These are phyloP conservation scores for Cryptococcus sp. DNA, from an alignment of 1,284 basidiomycete species.

Conservation along the genomic window DNA sequence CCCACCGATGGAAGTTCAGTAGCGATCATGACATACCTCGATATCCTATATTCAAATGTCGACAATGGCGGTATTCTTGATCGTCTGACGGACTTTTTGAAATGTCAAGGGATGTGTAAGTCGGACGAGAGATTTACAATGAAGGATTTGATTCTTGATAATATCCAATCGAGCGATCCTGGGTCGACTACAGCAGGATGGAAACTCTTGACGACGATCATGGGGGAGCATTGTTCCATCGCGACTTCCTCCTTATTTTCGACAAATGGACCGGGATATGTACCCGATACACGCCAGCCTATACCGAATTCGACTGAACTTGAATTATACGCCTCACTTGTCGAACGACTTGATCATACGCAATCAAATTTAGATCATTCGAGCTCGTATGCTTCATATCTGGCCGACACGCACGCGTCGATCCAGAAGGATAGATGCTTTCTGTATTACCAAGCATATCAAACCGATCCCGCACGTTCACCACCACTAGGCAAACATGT, in stretches of 20 bases:
- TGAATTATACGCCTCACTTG: slow-evolving; percentile 71
- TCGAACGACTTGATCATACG: slow-evolving; percentile 71
- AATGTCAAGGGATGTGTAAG: slow-evolving; percentile 6
- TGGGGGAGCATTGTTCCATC: slow-evolving; percentile 67
- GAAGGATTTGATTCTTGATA: slow-evolving; percentile 77
- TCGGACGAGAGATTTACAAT: slow-evolving; percentile 71
- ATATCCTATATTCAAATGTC: slow-evolving; percentile 75
- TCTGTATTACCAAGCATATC: slow-evolving; percentile 9
- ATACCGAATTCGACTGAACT: too few species aligned
- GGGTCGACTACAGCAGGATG: slow-evolving; percentile 68
- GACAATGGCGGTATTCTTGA: slow-evolving; percentile 54
- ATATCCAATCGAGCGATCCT: slow-evolving; percentile 63
- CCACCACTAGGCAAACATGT: slow-evolving; percentile 51
- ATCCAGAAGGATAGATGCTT: slow-evolving; percentile 33
- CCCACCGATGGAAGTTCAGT: slow-evolving; percentile 88
- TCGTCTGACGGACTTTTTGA: too few species aligned
- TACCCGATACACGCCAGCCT: too few species aligned
- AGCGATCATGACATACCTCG: slow-evolving; percentile 95
- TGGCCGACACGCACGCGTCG: slow-evolving; percentile 30
- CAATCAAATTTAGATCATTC: slow-evolving; percentile 62
- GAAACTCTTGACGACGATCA: slow-evolving; percentile 70
- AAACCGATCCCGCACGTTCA: not conserved
- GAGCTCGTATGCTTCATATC: slow-evolving; percentile 64
- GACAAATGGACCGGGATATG: too few species aligned
- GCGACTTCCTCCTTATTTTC: too few species aligned